Base-by-base conservation (phyloP, 345 rosid genomes). In the Adansonia digitata region DNA sequence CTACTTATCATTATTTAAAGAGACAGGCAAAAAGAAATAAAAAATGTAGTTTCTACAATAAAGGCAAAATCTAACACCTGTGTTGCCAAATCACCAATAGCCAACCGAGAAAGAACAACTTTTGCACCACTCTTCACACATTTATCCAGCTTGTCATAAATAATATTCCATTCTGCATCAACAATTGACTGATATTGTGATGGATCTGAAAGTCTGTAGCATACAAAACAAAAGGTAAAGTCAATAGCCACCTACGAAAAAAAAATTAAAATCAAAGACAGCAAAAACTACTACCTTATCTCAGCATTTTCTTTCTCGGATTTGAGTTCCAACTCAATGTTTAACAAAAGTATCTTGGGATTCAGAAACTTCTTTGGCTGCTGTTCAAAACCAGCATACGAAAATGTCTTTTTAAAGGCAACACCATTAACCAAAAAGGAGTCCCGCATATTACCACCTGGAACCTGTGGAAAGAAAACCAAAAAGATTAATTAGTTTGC, bases 221-320 rank as follows among this genome's bases (percentile, higher is more conserved):
- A 74, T 49, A 70, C 10, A 68, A 53, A 72, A 57, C 48, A 53
- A 39, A 73, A 66, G 74, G 45, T 63, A n/a, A n/a, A 69, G 60
- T 74, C 43, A 83, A 74, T 49, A 52, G 45, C 56, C 72, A 55
- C 18, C 66, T 52, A 40, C 13, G 8, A 17, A 11, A 72, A 57
- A 70, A 22, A 22, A 48, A 46, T 12, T 45, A 10, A 62, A 57
- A 72, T 27, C 27, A 69, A 67, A 51, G 39, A 55, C 71, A 20
- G 51, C 15, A 55, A 75, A 74, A 61, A 49, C 45, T 22, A 83
- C 52, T 34, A 93, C 99, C 99, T 87, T 70, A 96, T 96, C 80
- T 96, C 99, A 56, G 99, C 98, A 82, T 96, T 96, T 86, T 96
- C 99, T 83, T 96, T 96, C 88, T 96, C 99, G 31, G 99, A 96